A percentile compares a stretch with the other conserved stretches of the same genome.
phyloP scores from a whole-genome alignment of 164 flowering plant species.

The Tinospora cordifolia region DNA sequence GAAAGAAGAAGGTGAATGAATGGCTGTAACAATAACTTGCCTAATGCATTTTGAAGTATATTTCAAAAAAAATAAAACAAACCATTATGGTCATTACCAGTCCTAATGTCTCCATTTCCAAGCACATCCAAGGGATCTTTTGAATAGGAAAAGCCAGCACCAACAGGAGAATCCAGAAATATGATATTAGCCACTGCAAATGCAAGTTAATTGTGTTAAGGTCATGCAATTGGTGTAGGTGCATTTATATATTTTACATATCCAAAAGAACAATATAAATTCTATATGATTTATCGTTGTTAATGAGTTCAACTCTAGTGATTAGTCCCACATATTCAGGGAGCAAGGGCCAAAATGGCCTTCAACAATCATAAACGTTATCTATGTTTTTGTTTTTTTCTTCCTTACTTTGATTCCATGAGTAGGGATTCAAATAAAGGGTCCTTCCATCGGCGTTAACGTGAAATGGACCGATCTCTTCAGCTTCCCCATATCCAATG shows the following conservation, averaged over 20 bases:
- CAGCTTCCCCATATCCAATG: slow-evolving; percentile 81
- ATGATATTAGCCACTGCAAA: slow-evolving; percentile 70
- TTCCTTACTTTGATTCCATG: slow-evolving; percentile 78
- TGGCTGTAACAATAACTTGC: background rate
- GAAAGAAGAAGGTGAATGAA: background rate
- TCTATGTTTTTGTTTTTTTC: too few relatives aligned
- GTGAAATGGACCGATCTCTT: slow-evolving; percentile 94
- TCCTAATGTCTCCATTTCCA: slow-evolving; percentile 64
- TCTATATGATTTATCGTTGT: too few relatives aligned
- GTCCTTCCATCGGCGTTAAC: slow-evolving; percentile 69
- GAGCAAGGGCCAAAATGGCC: too few relatives aligned
- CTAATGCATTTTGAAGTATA: background rate
- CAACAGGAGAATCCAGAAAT: slow-evolving; percentile 77
- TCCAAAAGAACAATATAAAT: too few relatives aligned
- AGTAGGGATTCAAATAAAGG: slow-evolving; percentile 69
- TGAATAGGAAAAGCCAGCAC: slow-evolving; percentile 80
- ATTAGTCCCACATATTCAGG: too few relatives aligned
- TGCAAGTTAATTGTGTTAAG: background rate
- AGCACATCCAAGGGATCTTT: slow-evolving; percentile 53
- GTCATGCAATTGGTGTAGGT: too few relatives aligned
- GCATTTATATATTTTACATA: too few relatives aligned
- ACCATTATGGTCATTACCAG: slow-evolving; percentile 33
- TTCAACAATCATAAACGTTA: too few relatives aligned
- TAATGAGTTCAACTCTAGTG: too few relatives aligned
- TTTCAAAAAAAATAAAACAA: too few relatives aligned